Percentiles rank a stretch among this genome's conserved stretches.
phyloP scores from a whole-genome alignment of 2,329 filamentous ascomycete genomes.

The Sporothrix pallida region DNA sequence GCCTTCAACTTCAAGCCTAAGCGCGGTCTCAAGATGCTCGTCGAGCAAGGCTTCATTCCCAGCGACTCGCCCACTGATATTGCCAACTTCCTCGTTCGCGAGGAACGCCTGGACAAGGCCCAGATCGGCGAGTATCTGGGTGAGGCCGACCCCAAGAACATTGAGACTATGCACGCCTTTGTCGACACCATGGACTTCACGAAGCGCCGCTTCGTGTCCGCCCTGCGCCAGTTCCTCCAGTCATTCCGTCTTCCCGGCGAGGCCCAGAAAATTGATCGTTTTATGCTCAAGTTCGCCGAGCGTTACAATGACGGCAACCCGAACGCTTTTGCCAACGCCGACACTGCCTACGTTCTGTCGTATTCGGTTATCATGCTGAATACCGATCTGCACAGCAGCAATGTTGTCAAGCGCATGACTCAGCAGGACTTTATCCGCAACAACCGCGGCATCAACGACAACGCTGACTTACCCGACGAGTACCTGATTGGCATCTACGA shows the following conservation, averaged over 20 bases:
- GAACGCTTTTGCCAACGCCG: constrained; percentile 96
- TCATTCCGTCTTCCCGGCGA: constrained; percentile 94
- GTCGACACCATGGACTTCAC: constrained; percentile 94
- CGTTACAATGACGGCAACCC: constrained; percentile 94
- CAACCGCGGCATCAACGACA: constrained; percentile 97
- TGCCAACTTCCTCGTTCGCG: constrained; percentile 78
- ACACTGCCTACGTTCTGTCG: constrained; percentile 93
- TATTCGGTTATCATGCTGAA: constrained; percentile 98
- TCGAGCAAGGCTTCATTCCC: constrained; percentile 85
- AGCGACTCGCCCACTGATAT: constrained; percentile 81
- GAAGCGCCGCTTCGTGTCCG: constrained; percentile 90
- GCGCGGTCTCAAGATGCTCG: constrained; percentile 80
- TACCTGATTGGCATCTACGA: constrained; percentile 90
- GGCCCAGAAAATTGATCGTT: constrained; percentile 98
- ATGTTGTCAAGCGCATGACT: constrained; percentile 85
- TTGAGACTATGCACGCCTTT: constrained; percentile 98
- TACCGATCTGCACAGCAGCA: constrained; percentile 90
- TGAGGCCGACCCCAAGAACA: constrained; percentile 89
- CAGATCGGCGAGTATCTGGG: constrained; percentile 93
- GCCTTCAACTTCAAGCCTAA: constrained; percentile 99
- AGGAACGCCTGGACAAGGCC: constrained; percentile 87
- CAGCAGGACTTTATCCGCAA: constrained; percentile 99
- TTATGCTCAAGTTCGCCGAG: constrained; percentile 99
- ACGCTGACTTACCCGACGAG: constrained; percentile 88
- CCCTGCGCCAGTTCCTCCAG: constrained; percentile 88